Evolutionary conservation across 192 early-diverging fungal species (phyloP).

Genomic region (Geranomyces variabilis): DNA sequence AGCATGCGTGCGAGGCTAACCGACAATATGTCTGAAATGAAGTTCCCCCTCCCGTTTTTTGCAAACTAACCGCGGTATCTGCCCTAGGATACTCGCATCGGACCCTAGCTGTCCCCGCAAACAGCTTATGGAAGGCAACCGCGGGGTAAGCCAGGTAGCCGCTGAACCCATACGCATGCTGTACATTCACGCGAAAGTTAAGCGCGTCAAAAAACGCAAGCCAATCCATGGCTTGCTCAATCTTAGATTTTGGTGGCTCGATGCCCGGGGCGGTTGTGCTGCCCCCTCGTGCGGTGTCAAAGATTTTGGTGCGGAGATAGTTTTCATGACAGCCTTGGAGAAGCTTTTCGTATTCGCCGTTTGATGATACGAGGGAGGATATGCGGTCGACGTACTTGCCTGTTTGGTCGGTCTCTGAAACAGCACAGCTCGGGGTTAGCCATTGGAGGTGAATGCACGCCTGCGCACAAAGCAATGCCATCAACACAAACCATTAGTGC

Average conservation of each 20-base stretch:
- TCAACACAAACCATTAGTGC: neutral
- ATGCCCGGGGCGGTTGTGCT: conserved; percentile 17
- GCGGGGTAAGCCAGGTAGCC: conserved; percentile 74
- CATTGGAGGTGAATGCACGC: too few relatives aligned
- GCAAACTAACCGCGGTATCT: conserved; percentile 48
- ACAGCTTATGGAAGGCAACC: conserved; percentile 77
- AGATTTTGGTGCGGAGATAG: conserved; percentile 78
- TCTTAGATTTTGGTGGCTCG: conserved; percentile 42
- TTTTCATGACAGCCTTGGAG: conserved; percentile 92
- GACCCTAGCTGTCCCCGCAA: conserved; percentile 64
- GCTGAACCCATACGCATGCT: conserved; percentile 60
- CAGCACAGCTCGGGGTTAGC: neutral
- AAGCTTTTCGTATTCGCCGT: conserved; percentile 86
- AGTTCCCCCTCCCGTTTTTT: too few relatives aligned
- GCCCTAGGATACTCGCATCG: conserved; percentile 73
- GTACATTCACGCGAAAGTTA: conserved; percentile 48
- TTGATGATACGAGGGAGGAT: conserved; percentile 53
- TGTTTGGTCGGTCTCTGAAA: conserved; percentile 35
- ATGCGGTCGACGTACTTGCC: conserved; percentile 60
- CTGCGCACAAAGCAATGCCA: too few relatives aligned
- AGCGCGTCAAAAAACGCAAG: conserved; percentile 80
- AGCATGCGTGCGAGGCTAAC: too few relatives aligned
- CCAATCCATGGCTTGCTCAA: conserved; percentile 75
- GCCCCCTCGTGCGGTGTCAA: conserved; percentile 60
- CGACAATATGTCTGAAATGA: too few relatives aligned